Evolutionary conservation across 768 basidiomycete species (phyloP).

Genomic region (Xerocomellus chrysenteron): DNA sequence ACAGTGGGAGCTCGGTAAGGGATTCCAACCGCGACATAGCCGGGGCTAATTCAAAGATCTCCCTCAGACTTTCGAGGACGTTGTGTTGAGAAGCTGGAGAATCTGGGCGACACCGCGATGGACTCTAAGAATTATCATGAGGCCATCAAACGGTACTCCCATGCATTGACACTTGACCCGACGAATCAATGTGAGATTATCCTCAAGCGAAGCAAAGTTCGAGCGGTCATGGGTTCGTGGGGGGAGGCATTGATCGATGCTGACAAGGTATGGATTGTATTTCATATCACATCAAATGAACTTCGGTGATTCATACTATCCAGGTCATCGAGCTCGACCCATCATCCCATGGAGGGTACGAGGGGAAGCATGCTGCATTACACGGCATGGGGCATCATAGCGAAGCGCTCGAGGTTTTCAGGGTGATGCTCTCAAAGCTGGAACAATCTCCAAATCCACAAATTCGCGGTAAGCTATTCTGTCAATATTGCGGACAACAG

Average conservation of each 20-base stretch:
- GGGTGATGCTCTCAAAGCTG: background rate
- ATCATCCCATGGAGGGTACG: background rate
- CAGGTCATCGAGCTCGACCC: conserved; percentile 1
- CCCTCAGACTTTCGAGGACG: background rate
- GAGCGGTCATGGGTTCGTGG: no score
- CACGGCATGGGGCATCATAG: background rate
- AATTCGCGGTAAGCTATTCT: background rate
- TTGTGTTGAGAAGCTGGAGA: background rate
- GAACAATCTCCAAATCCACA: background rate
- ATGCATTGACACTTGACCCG: background rate
- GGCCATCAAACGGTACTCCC: background rate
- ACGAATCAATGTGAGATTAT: background rate
- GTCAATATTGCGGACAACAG: background rate
- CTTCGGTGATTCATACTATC: background rate
- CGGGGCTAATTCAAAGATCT: background rate
- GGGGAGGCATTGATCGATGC: no score
- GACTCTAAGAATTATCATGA: background rate
- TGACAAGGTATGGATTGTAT: background rate
- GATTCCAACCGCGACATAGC: background rate
- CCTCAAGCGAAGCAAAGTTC: conserved; percentile 2
- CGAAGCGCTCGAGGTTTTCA: background rate
- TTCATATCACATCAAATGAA: background rate
- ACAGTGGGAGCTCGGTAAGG: background rate
- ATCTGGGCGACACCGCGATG: background rate
- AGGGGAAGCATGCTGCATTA: background rate